These are phyloP conservation scores for Fusarium transvaalense DNA, from an alignment of 2,329 filamentous ascomycete genomes.

Conservation along the genomic window DNA sequence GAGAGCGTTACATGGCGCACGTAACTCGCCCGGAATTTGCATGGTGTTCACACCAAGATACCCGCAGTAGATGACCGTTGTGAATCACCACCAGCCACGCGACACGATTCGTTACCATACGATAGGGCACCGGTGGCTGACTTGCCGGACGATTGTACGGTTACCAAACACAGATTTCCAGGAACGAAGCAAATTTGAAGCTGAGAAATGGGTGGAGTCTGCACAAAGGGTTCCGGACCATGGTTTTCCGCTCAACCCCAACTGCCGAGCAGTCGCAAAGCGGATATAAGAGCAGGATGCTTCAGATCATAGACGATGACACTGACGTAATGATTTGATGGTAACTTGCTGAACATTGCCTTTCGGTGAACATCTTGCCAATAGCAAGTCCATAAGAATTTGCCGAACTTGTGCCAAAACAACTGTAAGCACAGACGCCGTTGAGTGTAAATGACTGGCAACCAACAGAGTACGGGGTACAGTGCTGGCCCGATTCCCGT, in stretches of 20 bases:
- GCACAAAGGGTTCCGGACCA: neutral
- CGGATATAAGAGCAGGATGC: neutral
- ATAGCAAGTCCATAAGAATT: neutral
- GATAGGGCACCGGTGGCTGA: neutral
- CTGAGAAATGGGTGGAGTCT: constrained; percentile 8
- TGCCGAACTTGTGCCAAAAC: constrained; percentile 11
- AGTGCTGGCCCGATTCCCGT: constrained; percentile 24
- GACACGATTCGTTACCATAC: constrained; percentile 1
- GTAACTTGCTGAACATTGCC: constrained; percentile 4
- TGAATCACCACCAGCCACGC: constrained; percentile 31
- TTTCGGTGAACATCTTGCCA: constrained; percentile 10
- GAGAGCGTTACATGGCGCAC: constrained; percentile 36
- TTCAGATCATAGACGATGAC: neutral
- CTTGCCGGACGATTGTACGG: neutral
- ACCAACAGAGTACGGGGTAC: constrained; percentile 7
- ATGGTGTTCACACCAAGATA: constrained; percentile 39
- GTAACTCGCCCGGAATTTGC: constrained; percentile 26
- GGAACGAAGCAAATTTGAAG: neutral
- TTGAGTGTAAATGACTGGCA: constrained; percentile 2
- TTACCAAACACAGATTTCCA: constrained; percentile 2
- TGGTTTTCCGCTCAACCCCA: neutral
- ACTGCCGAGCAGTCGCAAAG: neutral
- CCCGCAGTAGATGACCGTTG: constrained; percentile 23
- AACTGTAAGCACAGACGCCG: constrained; percentile 5
- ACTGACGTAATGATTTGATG: constrained; percentile 11